phyloP scores from a whole-genome alignment of 768 basidiomycete species.

The Amanita muscaria region DNA sequence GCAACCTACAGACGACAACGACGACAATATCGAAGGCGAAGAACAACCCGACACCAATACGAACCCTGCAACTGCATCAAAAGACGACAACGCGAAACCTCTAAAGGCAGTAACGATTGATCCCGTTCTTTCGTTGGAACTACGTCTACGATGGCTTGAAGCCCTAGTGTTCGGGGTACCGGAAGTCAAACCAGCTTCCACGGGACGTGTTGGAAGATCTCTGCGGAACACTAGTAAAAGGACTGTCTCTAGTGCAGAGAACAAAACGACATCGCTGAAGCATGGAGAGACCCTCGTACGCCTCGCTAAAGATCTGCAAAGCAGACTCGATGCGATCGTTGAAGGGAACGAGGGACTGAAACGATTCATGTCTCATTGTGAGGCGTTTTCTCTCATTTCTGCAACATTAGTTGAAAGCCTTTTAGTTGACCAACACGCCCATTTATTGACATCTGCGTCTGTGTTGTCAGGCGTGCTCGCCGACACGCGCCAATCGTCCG shows the following conservation, averaged over 20 bases:
- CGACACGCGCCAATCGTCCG: constrained; percentile 20
- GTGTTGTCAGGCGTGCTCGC: constrained; percentile 58
- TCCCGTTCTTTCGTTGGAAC: constrained; percentile 60
- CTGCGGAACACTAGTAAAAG: not conserved
- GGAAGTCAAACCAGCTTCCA: not conserved
- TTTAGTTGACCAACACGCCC: constrained; percentile 70
- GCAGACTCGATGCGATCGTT: constrained; percentile 45
- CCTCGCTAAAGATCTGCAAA: constrained; percentile 53
- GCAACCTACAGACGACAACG: not conserved
- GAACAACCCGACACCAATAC: too few relatives aligned
- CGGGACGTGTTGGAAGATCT: not conserved
- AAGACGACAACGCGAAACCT: constrained; percentile 7
- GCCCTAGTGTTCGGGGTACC: constrained; percentile 53
- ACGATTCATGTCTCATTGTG: constrained; percentile 70
- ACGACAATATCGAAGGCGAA: not conserved
- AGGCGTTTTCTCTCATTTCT: constrained; percentile 16
- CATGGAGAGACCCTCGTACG: constrained; percentile 49
- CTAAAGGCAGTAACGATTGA: constrained; percentile 35
- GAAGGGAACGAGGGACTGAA: constrained; percentile 63
- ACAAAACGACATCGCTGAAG: constrained; percentile 26
- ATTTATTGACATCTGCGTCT: constrained; percentile 66
- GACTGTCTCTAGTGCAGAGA: constrained; percentile 9
- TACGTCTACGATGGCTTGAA: constrained; percentile 75
- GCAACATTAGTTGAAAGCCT: not conserved
- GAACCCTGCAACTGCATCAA: not conserved